Base-by-base conservation (phyloP, 345 rosid species). In the Ailanthus altissimus region DNA sequence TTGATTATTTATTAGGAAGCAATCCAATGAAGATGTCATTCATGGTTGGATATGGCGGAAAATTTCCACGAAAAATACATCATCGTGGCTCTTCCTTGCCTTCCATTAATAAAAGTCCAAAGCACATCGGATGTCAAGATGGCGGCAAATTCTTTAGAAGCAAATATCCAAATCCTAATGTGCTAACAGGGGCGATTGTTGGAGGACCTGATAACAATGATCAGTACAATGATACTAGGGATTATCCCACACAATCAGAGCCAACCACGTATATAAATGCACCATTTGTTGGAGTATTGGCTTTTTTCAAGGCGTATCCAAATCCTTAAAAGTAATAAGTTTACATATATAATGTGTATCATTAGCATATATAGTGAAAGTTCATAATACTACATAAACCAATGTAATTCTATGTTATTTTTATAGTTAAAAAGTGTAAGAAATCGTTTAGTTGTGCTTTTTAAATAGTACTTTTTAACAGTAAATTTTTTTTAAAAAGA, bases 231-330 rank as follows among this genome's bases (percentile, higher is more conserved):
- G 91, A 91, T 47, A 56, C 81, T 6, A 73, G 93, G 23, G 12
- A 2, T 13, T 68, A 79, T 49, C 36, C 68, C 53, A 43, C 53
- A 6, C 86, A 86, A 26, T 85, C 95, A 3, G 93, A 89, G 77
- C 93, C 91, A 16, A 86, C 90, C 0, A 91, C 95, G 0, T 91
- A 89, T 64, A 86, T 85, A 40, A 91, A 90, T 77, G 94, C 91
- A 0, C 90, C 94, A 18, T 84, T 90, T 38, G 92, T 86, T 36
- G 94, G 94, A 5, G 77, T 86, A 18, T 73, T 90, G 46, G 91
- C 92, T 51, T 89, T 75, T 84, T 85, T 90, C 67, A 83, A 75
- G 66, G 25, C 15, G 25, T 21, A 42, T 26, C 25, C 75, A 6
- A 0, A 40, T 21, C 20, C 13, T 57, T 56, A 14, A 28, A 57